Percentiles rank a stretch among this genome's conserved stretches.
These are phyloP conservation scores for Grigorovia transvaalensis DNA, from an alignment of 805 yeast genomes.

Conservation along the genomic window DNA sequence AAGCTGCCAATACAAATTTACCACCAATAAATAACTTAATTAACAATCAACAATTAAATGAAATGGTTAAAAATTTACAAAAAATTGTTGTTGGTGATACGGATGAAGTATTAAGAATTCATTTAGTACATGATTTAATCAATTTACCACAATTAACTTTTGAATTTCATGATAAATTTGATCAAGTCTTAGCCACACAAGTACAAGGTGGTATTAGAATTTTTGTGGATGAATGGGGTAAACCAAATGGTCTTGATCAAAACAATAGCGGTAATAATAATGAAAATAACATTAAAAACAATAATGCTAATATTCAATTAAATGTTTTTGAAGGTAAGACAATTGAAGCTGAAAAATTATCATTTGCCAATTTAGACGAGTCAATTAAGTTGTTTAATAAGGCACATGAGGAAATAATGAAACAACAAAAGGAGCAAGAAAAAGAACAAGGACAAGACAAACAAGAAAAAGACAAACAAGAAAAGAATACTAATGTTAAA, in stretches of 20 bases:
- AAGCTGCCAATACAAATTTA: constrained; percentile 17
- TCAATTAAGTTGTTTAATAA: constrained; percentile 39
- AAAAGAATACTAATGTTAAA: constrained; percentile 1
- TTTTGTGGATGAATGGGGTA: constrained; percentile 42
- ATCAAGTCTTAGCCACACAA: constrained; percentile 51
- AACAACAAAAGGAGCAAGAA: constrained; percentile 15
- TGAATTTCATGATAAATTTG: constrained; percentile 42
- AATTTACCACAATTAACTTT: constrained; percentile 36
- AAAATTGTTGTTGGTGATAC: constrained; percentile 31
- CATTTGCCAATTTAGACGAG: constrained; percentile 76
- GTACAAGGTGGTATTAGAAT: constrained; percentile 71
- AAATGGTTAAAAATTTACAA: constrained; percentile 24
- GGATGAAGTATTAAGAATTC: constrained; percentile 48
- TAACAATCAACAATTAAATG: constrained; percentile 16
- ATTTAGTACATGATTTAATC: constrained; percentile 57
- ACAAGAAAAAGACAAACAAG: background rate
- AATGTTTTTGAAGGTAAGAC: constrained; percentile 67
- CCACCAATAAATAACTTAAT: constrained; percentile 11
- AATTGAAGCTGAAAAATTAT: constrained; percentile 79
- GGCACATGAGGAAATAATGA: constrained; percentile 23
- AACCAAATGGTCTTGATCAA: constrained; percentile 23
- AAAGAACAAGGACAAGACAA: constrained; percentile 10
- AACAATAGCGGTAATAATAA: background rate
- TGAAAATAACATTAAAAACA: background rate
- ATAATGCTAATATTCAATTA: constrained; percentile 25